These are phyloP conservation scores for Gastrodia elata DNA, from an alignment of 106 monocot species.

Conservation along the genomic window DNA sequence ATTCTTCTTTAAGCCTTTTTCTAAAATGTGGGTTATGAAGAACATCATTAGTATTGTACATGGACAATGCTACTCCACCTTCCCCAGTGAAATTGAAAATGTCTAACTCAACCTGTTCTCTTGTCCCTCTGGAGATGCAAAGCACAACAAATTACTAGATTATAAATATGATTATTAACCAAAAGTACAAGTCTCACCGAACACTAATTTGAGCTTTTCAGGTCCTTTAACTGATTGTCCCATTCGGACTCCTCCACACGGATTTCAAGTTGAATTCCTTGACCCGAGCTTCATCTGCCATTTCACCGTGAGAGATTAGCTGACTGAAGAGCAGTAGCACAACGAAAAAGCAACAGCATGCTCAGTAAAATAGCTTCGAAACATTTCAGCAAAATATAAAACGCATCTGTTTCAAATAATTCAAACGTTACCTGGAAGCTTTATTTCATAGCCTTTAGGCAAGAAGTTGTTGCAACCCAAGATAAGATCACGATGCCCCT, in stretches of 20 bases:
- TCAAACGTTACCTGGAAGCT: no score
- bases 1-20: no score
- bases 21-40: no score
- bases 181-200: slow-evolving; percentile 22
- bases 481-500: slow-evolving; percentile 56
- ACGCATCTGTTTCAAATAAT: no score
- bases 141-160: no score
- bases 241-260: slow-evolving; percentile 68
- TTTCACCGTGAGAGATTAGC: background rate
- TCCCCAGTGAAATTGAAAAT: slow-evolving; percentile 52
- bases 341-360: no score
- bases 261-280: slow-evolving; percentile 56
- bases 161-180: no score
- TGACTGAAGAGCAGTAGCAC: no score
- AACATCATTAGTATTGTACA: slow-evolving; percentile 69
- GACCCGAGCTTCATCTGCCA: slow-evolving; percentile 47
- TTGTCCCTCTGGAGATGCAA: slow-evolving; percentile 32
- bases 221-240: slow-evolving; percentile 54
- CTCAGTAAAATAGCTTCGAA: no score
- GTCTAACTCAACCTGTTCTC: slow-evolving; percentile 33
- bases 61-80: slow-evolving; percentile 48
- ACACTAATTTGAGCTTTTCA: slow-evolving; percentile 51
- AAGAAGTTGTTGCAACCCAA: slow-evolving; percentile 65
- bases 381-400: no score
- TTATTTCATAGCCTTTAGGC: slow-evolving; percentile 67